A percentile compares a stretch with the other conserved stretches of the same genome.
Evolutionary conservation across 2,329 filamentous ascomycete genomes (phyloP).

Genomic region (Phyllosticta ampelicida): DNA sequence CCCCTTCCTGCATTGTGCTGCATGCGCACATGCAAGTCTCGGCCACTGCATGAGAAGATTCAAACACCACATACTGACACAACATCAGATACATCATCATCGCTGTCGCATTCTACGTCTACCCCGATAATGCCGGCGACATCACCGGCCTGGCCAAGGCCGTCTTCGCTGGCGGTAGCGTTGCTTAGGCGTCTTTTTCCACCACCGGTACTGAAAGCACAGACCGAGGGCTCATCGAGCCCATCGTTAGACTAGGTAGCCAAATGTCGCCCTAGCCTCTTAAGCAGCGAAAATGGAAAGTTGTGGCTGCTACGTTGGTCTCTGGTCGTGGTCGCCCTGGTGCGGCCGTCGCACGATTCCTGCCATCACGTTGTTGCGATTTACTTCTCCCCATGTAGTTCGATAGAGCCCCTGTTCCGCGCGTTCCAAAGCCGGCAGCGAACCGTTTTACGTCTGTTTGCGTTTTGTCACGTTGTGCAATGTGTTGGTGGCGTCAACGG

Average conservation of each 20-base stretch:
- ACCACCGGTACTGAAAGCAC: neutral
- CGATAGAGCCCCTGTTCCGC: neutral
- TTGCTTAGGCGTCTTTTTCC: neutral
- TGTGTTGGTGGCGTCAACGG: neutral
- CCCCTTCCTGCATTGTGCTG: neutral
- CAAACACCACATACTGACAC: neutral
- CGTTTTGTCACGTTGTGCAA: neutral
- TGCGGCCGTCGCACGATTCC: neutral
- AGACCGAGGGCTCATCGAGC: neutral
- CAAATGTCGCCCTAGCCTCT: neutral
- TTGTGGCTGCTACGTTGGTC: neutral
- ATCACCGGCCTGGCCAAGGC: constrained; percentile 12
- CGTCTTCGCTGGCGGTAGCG: neutral
- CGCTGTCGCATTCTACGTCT: constrained; percentile 49
- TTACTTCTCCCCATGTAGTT: neutral
- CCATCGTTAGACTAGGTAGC: neutral
- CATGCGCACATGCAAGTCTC: constrained; percentile 8
- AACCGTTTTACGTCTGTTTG: neutral
- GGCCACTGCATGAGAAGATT: constrained; percentile 14
- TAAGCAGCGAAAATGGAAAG: neutral
- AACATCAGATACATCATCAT: constrained; percentile 44
- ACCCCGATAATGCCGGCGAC: constrained; percentile 41
- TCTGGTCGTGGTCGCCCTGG: neutral
- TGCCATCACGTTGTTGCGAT: neutral
- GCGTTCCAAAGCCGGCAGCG: neutral